phyloP scores from a whole-genome alignment of 2,329 filamentous ascomycete species.

The Didymella keratinophila region DNA sequence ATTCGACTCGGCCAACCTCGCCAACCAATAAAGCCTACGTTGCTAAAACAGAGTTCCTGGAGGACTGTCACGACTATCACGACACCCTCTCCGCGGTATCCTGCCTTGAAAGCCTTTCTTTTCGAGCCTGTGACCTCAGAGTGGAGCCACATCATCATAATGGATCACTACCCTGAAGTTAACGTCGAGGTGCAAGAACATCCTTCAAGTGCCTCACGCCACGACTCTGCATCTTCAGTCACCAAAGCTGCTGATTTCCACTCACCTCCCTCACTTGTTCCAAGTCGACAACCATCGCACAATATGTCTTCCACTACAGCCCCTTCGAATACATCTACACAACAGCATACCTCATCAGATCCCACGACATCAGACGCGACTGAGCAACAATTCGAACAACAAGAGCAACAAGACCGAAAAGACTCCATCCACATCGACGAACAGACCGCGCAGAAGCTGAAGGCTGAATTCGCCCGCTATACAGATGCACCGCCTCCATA shows the following conservation, averaged over 20 bases:
- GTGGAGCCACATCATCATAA: constrained; percentile 22
- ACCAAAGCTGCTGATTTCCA: constrained; percentile 18
- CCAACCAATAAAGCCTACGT: constrained; percentile 12
- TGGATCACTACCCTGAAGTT: constrained; percentile 38
- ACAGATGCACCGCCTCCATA: constrained; percentile 35
- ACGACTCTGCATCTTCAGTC: constrained; percentile 30
- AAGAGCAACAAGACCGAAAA: constrained; percentile 14
- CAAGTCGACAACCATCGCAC: constrained; percentile 19
- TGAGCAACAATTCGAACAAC: neutral
- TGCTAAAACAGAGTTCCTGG: neutral
- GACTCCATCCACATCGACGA: constrained; percentile 23
- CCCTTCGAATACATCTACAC: neutral
- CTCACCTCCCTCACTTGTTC: constrained; percentile 14
- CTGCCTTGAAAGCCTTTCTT: constrained; percentile 7
- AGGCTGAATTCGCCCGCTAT: constrained; percentile 30
- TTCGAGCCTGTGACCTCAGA: constrained; percentile 15
- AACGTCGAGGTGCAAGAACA: constrained; percentile 32
- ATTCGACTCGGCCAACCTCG: neutral
- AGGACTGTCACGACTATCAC: neutral
- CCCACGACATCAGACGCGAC: constrained; percentile 18
- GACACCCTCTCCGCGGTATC: constrained; percentile 8
- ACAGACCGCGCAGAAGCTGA: constrained; percentile 20
- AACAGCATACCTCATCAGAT: constrained; percentile 5
- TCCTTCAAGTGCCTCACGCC: constrained; percentile 25
- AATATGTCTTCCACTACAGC: constrained; percentile 7